Conservation (phyloP, 2,329 filamentous ascomycete genomes). For the Pestalotiopsis sp. region DNA sequence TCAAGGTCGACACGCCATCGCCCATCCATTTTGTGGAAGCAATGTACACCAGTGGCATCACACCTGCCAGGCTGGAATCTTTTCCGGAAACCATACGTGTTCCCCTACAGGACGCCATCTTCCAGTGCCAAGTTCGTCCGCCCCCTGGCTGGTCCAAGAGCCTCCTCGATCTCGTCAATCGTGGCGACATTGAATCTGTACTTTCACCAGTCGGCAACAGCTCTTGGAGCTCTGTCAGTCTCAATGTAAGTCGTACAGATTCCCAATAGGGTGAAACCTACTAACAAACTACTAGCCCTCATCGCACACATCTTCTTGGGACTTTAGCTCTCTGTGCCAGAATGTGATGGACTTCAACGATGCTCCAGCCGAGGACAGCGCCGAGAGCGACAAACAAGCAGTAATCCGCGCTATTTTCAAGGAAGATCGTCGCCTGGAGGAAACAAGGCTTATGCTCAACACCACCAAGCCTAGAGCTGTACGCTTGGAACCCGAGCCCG, state of each 20-base stretch:
- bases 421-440: constrained; percentile 86
- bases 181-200: constrained; percentile 77
- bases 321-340: constrained; percentile 78
- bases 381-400: constrained; percentile 80
- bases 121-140: constrained; percentile 81
- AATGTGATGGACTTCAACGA: constrained; percentile 62
- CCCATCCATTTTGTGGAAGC: constrained; percentile 71
- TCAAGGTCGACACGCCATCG: constrained; percentile 51
- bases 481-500: constrained; percentile 73
- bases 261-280: not conserved
- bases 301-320: constrained; percentile 70
- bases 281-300: constrained; percentile 48
- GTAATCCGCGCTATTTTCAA: constrained; percentile 88
- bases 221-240: constrained; percentile 37
- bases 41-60: constrained; percentile 73
- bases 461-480: constrained; percentile 79
- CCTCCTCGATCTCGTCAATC: constrained; percentile 75
- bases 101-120: constrained; percentile 81
- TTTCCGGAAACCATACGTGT: constrained; percentile 83
- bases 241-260: constrained; percentile 42
- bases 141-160: constrained; percentile 75
- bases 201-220: constrained; percentile 51
- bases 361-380: constrained; percentile 73
- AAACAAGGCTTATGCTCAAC: constrained; percentile 84
- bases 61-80: constrained; percentile 71